Percentiles rank a stretch among this genome's conserved stretches.
Conservation (phyloP, 805 yeast species). For the Ogataea trehalophila region DNA sequence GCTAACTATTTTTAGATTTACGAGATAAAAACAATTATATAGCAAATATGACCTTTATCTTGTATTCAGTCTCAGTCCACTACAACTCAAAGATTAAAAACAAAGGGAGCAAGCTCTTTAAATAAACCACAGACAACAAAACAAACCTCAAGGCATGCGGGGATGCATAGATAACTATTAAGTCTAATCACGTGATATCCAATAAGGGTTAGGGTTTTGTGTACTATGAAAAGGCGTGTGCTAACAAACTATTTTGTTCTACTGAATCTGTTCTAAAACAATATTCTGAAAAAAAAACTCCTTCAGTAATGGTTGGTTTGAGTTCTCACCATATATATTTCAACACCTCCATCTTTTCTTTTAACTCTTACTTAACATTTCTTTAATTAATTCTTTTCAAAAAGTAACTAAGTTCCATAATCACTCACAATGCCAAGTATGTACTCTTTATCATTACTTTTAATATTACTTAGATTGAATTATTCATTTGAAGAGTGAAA, state of each 20-base stretch:
- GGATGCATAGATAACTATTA: not conserved
- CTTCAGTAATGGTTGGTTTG: not conserved
- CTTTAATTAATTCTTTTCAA: not conserved
- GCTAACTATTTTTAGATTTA: too few species aligned
- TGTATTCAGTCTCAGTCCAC: too few species aligned
- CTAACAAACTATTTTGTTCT: too few species aligned
- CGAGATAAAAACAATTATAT: too few species aligned
- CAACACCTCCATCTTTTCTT: not conserved
- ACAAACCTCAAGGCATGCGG: too few species aligned
- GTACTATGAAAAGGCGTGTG: not conserved
- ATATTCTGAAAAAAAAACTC: too few species aligned
- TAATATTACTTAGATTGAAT: not conserved
- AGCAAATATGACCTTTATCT: too few species aligned
- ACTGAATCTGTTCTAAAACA: too few species aligned
- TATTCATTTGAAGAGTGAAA: not conserved
- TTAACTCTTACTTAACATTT: not conserved
- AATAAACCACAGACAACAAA: not conserved
- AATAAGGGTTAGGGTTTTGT: not conserved
- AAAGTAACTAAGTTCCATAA: not conserved
- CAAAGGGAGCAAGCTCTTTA: not conserved
- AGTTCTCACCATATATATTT: not conserved
- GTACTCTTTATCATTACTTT: conserved; percentile 8
- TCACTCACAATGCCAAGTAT: conserved; percentile 27
- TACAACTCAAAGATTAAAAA: too few species aligned
- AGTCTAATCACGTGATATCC: not conserved